These are phyloP conservation scores for Yarrowia sp. DNA, from an alignment of 805 yeast species.

Conservation along the genomic window DNA sequence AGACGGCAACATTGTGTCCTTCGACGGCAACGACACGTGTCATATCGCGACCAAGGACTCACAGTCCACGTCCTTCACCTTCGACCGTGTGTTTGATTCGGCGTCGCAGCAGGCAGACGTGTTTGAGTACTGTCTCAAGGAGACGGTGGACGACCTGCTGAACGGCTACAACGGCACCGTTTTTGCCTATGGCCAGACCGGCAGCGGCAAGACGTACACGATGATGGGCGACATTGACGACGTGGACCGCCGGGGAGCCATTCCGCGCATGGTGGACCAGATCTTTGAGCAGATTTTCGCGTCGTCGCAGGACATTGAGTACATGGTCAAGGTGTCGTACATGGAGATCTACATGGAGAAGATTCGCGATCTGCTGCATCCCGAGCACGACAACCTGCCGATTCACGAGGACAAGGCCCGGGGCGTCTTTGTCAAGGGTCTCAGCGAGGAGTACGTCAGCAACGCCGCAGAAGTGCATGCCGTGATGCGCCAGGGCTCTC, in stretches of 20 bases:
- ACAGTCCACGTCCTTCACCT: constrained; percentile 42
- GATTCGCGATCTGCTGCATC: constrained; percentile 60
- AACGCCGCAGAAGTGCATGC: constrained; percentile 56
- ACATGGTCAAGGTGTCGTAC: constrained; percentile 64
- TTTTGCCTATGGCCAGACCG: constrained; percentile 76
- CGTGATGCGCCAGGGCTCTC: constrained; percentile 58
- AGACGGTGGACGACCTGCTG: constrained; percentile 66
- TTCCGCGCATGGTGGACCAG: constrained; percentile 67
- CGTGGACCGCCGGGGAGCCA: constrained; percentile 52
- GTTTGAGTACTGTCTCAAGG: constrained; percentile 56
- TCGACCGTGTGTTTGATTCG: constrained; percentile 62
- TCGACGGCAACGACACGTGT: constrained; percentile 5
- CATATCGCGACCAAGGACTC: background rate
- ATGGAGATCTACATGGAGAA: constrained; percentile 82
- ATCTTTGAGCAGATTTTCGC: constrained; percentile 56
- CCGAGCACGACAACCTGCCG: constrained; percentile 40
- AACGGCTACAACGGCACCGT: constrained; percentile 77
- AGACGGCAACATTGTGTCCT: constrained; percentile 29
- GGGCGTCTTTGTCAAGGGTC: constrained; percentile 71
- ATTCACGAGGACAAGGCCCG: constrained; percentile 63
- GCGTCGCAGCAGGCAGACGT: constrained; percentile 54
- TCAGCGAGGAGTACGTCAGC: constrained; percentile 60
- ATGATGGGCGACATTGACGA: constrained; percentile 59
- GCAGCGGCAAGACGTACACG: constrained; percentile 73
- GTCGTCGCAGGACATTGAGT: constrained; percentile 54